Evolutionary conservation across 306 rosid species (phyloP).

Genomic region (Carpinus viminea): DNA sequence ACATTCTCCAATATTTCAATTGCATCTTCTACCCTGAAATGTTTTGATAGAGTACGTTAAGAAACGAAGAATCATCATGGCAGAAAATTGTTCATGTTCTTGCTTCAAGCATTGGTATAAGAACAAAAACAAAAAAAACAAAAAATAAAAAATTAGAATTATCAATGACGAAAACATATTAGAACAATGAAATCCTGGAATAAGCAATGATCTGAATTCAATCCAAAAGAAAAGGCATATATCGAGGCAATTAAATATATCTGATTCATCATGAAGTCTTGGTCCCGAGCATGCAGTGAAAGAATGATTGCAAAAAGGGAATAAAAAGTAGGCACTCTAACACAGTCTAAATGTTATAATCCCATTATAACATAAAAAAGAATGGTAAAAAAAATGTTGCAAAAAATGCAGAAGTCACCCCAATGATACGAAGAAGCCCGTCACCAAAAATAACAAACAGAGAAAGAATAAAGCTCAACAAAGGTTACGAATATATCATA

Average conservation of each 20-base stretch:
- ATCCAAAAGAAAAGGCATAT: neutral
- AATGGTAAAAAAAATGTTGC: neutral
- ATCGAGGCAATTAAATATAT: neutral
- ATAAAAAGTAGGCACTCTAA: neutral
- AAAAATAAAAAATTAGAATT: constrained; percentile 10
- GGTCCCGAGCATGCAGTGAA: neutral
- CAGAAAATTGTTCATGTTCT: constrained; percentile 10
- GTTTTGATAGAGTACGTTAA: constrained; percentile 21
- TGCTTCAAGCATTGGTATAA: constrained; percentile 10
- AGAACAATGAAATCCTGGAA: neutral
- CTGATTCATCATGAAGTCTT: constrained; percentile 6
- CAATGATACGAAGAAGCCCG: neutral
- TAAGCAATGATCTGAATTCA: neutral
- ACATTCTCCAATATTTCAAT: constrained; percentile 92
- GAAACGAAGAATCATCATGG: constrained; percentile 15
- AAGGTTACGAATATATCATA: neutral
- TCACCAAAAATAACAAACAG: neutral
- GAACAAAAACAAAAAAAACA: constrained; percentile 7
- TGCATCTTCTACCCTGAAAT: constrained; percentile 91
- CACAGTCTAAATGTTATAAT: neutral
- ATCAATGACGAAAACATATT: neutral
- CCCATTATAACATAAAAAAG: neutral
- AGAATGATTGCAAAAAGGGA: neutral
- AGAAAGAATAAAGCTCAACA: neutral
- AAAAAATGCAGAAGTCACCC: neutral